A percentile compares a stretch with the other conserved stretches of the same genome.
Conservation (phyloP, 2,329 filamentous ascomycete species). For the Zalaria sp. region DNA sequence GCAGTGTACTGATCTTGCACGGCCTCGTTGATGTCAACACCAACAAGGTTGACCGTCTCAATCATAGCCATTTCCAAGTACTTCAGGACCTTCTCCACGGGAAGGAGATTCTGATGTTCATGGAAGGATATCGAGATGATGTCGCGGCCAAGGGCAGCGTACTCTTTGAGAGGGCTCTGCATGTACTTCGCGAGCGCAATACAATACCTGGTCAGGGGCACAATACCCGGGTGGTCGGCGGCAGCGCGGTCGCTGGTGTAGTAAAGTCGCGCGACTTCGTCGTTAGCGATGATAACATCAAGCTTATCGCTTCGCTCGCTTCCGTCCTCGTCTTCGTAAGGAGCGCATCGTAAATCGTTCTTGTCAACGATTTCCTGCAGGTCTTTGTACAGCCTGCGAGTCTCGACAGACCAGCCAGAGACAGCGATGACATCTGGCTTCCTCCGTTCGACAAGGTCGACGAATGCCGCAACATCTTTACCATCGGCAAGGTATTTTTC, state of each 20-base stretch:
- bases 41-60: slow-evolving; percentile 94
- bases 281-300: slow-evolving; percentile 84
- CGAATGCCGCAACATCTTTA: slow-evolving; percentile 53
- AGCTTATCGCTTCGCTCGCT: slow-evolving; percentile 63
- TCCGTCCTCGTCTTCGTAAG: slow-evolving; percentile 68
- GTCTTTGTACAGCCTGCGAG: slow-evolving; percentile 69
- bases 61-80: slow-evolving; percentile 93
- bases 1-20: slow-evolving; percentile 68
- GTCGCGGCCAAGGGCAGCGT: slow-evolving; percentile 81
- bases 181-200: slow-evolving; percentile 80
- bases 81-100: slow-evolving; percentile 73
- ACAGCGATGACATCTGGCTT: slow-evolving; percentile 84
- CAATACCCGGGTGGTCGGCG: slow-evolving; percentile 67
- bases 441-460: slow-evolving; percentile 63
- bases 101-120: slow-evolving; percentile 74
- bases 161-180: slow-evolving; percentile 93
- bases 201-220: slow-evolving; percentile 73
- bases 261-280: slow-evolving; percentile 93
- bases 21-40: slow-evolving; percentile 89
- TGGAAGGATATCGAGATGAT: slow-evolving; percentile 80
- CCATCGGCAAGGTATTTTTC: slow-evolving; percentile 54
- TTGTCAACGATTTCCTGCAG: slow-evolving; percentile 65
- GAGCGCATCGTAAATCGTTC: slow-evolving; percentile 61
- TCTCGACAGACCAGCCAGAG: slow-evolving; percentile 78
- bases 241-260: slow-evolving; percentile 73